Evolutionary conservation across 2,329 filamentous ascomycete genomes (phyloP), one percentile per base, ranked within the genome.

Genomic region (Cytospora mali): DNA sequence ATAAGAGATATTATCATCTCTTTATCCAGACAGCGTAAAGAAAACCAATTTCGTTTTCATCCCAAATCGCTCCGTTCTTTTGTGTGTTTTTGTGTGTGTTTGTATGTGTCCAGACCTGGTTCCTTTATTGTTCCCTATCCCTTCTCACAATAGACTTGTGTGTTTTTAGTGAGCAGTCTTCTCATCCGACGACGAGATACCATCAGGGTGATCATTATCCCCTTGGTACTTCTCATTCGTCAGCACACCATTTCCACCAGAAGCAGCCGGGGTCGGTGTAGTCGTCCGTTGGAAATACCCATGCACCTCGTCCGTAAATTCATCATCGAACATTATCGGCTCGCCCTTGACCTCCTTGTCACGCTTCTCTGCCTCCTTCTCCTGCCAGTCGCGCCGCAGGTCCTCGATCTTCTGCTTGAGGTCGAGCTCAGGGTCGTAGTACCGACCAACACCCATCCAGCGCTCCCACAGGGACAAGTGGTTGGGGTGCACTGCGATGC

Each of bases 401-500:
- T 97, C 94, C 69, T 88, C 84, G 66, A 97, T 90, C 82, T 92
- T 93, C 74, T 88, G 83, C 79, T 90, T 85, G 79, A 90, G 92
- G 81, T 98, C 94, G 56, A 88, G 79, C 66, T 91, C 88, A 9
- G 93, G 87, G 75, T 97, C 81, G 80, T 97, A 98, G 73, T 84
- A 75, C 81, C 95, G 96, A 75, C 89, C 87, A 21, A 90, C 84
- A 57, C 92, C 93, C 60, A 85, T 83, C 66, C 91, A 76, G 66
- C 92, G 88, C 83, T 98, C 94, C 90, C 92, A 98, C 57, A 93
- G 75, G 7, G 90, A 94, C 66, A 98, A 80, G 73, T 98, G 94
- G 75, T 90, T 86, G 54, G 92, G 89, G 81, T 98, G 93, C 64
- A 98, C 88, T 64, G 94, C 94, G 59, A 97, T 88, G 68, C 94